phyloP scores from a whole-genome alignment of 1,139 yeast genomes.

The Nakaseomyces sp. region DNA sequence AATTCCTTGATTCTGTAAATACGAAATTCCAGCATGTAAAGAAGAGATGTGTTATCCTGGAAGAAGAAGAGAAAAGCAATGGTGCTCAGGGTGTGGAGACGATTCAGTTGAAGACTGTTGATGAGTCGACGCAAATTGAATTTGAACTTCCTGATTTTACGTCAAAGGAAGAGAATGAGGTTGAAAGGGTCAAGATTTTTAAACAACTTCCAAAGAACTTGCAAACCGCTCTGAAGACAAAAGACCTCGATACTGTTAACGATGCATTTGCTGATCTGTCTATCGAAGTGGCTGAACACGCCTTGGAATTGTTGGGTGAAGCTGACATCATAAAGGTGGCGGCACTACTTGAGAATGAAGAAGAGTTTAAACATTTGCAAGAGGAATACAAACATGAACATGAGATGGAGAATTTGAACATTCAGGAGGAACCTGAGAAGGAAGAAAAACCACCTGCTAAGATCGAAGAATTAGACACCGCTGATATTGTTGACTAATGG shows the following conservation, averaged over 20 bases:
- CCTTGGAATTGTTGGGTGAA: conserved; percentile 65
- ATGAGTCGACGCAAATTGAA: conserved; percentile 67
- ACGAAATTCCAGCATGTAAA: conserved; percentile 77
- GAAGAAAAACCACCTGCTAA: conserved; percentile 9
- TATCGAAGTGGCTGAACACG: conserved; percentile 70
- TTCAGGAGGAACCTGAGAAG: conserved; percentile 11
- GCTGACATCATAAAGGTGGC: conserved; percentile 80
- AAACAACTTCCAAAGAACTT: conserved; percentile 51
- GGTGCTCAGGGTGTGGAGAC: conserved; percentile 53
- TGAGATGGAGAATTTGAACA: conserved; percentile 12
- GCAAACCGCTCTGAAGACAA: conserved; percentile 68
- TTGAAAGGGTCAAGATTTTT: conserved; percentile 46
- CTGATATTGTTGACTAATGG: conserved; percentile 32
- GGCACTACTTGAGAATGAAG: conserved; percentile 66
- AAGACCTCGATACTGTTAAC: conserved; percentile 69
- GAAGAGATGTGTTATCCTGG: conserved; percentile 60
- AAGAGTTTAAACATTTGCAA: conserved; percentile 51
- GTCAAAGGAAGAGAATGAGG: conserved; percentile 40
- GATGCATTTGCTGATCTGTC: conserved; percentile 70
- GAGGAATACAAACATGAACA: conserved; percentile 33
- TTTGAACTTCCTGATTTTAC: conserved; percentile 60
- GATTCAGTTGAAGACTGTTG: conserved; percentile 81
- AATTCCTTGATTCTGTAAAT: conserved; percentile 47
- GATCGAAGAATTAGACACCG: conserved; percentile 14
- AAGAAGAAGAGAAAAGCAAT: conserved; percentile 33